Evolutionary conservation across 176 grass and related monocot species (phyloP), one percentile per base, ranked within the genome.

Genomic region (Luzula sylvatica): DNA sequence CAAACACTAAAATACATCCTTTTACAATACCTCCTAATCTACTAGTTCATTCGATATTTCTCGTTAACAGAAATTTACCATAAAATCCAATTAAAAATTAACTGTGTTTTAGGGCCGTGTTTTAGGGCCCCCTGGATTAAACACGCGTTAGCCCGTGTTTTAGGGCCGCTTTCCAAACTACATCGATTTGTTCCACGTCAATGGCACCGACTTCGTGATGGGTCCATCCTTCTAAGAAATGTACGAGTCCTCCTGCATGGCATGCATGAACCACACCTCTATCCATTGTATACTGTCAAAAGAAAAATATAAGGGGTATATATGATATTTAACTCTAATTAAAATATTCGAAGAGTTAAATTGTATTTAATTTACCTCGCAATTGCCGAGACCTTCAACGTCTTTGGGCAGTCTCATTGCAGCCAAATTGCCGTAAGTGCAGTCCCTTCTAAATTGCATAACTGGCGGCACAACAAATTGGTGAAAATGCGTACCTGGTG

Each of bases 191-290:
- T 23, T 96, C 85, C 1, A 96, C 71, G 43, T 89, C 78, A 61
- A 96, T 80, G 21, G 92, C 81, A 49, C 92, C 92, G 2, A 96
- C 85, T 77, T 96, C 92, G 62, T 96, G 92, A 62, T 96, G 92
- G 8, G 64, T 71, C 85, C 92, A 96, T 11, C 92, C 85, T 26
- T 90, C 92, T 19, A 96, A 67, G 81, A 65, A 74, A 58, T 96
- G 92, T 45, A 96, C 85, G 11, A 90, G 72, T n/a, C 92, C 92
- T 55, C 92, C 92, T 18, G 92, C 85, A 59, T 96, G 92, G 67
- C 92, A 96, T n/a, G 92, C 92, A 57, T 96, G 92, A 69, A 96
- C 85, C 43, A 90, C 85, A 0, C 84, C 84, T n/a, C 92, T 55
- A 38, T 68, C 85, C 81, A 90, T 67, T 3, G 92, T 90, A 84